Percentiles rank a stretch among this genome's conserved stretches.
Conservation (phyloP, 768 basidiomycete genomes). For the Rhizopogon roseolus region DNA sequence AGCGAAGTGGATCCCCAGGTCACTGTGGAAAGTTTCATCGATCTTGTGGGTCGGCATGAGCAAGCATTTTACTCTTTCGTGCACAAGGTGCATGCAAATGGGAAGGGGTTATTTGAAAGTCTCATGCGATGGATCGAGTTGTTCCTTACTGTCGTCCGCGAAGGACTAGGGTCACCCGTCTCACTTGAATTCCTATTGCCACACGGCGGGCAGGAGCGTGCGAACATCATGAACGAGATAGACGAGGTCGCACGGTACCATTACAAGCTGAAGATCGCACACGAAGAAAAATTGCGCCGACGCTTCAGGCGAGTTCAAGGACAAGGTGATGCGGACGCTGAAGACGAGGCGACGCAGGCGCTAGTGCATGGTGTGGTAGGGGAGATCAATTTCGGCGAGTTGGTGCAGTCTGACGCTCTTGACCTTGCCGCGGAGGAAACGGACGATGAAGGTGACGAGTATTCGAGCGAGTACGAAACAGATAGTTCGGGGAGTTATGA, state of each 20-base stretch:
- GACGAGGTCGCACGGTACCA: slow-evolving; percentile 90
- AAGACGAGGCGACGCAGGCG: slow-evolving; percentile 79
- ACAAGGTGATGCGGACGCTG: slow-evolving; percentile 53
- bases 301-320: slow-evolving; percentile 66
- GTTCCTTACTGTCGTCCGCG: slow-evolving; percentile 86
- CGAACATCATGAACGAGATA: slow-evolving; percentile 74
- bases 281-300: slow-evolving; percentile 88
- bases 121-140: slow-evolving; percentile 98
- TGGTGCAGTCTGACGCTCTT: slow-evolving; percentile 72
- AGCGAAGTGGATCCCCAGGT: slow-evolving; percentile 76
- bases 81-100: slow-evolving; percentile 97
- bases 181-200: slow-evolving; percentile 90
- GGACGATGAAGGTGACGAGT: slow-evolving; percentile 37
- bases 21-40: slow-evolving; percentile 91
- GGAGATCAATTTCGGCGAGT: slow-evolving; percentile 78
- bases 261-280: slow-evolving; percentile 88
- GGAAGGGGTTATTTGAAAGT: slow-evolving; percentile 86
- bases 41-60: slow-evolving; percentile 91
- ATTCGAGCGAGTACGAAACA: slow-evolving; percentile 34
- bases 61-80: slow-evolving; percentile 96
- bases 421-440: slow-evolving; percentile 76
- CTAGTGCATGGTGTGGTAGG: slow-evolving; percentile 78
- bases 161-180: slow-evolving; percentile 64
- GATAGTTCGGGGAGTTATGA: slow-evolving; percentile 11
- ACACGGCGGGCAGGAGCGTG: slow-evolving; percentile 72